phyloP scores from a whole-genome alignment of 371 early-diverging fungal genomes.

The Mucor velutinosus region DNA sequence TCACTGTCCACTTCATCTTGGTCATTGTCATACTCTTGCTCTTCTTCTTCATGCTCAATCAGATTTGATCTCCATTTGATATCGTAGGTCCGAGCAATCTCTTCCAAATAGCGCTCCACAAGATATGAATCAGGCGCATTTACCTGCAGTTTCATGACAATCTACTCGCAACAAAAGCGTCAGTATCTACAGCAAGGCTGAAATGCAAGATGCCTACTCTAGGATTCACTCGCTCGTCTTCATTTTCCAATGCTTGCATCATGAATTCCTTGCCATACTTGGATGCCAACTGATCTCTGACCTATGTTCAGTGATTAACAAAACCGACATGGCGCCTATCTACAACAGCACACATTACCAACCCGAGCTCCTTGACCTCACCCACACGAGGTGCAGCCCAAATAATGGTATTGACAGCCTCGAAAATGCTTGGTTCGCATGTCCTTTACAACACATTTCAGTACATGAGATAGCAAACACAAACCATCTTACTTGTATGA shows the following conservation, averaged over 20 bases:
- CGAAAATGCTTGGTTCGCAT: constrained; percentile 80
- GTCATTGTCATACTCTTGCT: constrained; percentile 9
- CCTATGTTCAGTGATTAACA: constrained; percentile 15
- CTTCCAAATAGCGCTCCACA: constrained; percentile 85
- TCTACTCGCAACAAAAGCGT: constrained; percentile 40
- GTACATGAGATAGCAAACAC: not conserved
- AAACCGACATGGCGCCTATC: not conserved
- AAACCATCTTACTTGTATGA: constrained; percentile 63
- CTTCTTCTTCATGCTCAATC: constrained; percentile 35
- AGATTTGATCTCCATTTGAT: constrained; percentile 70
- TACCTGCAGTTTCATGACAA: constrained; percentile 78
- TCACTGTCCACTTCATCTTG: constrained; percentile 17
- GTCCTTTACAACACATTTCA: constrained; percentile 41
- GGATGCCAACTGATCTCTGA: constrained; percentile 76
- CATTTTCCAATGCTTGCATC: constrained; percentile 74
- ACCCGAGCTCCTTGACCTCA: constrained; percentile 84
- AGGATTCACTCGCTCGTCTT: constrained; percentile 73
- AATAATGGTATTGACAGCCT: constrained; percentile 87
- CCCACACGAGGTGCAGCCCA: constrained; percentile 83
- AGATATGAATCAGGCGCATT: constrained; percentile 79
- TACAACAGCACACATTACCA: constrained; percentile 32
- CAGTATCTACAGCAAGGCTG: not conserved
- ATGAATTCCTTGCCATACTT: constrained; percentile 89
- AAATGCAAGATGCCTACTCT: constrained; percentile 51
- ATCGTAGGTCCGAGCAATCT: constrained; percentile 84